Conservation (phyloP, 805 yeast species). For the Schwanniomyces vanrijiae region DNA sequence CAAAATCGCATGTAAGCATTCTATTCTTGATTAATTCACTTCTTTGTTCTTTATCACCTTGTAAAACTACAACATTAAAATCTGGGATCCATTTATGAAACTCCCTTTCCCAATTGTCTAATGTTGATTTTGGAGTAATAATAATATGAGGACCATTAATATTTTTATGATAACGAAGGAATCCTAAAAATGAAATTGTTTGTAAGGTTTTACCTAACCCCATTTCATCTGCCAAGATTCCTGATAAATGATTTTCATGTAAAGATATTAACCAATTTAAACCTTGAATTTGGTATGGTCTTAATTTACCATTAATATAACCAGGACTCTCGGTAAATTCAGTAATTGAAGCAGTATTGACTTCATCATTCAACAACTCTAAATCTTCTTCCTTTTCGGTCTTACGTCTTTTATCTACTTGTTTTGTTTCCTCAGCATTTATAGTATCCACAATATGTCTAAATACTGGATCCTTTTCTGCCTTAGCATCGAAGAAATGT, state of each 20-base stretch:
- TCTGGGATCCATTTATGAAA: slow-evolving; percentile 81
- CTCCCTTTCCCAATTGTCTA: slow-evolving; percentile 80
- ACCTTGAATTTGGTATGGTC: slow-evolving; percentile 81
- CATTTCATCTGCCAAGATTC: slow-evolving; percentile 85
- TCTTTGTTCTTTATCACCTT: slow-evolving; percentile 74
- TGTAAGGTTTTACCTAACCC: slow-evolving; percentile 82
- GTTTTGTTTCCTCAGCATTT: slow-evolving; percentile 15
- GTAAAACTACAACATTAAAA: slow-evolving; percentile 64
- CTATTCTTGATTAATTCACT: slow-evolving; percentile 49
- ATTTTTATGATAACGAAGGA: slow-evolving; percentile 59
- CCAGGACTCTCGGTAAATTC: slow-evolving; percentile 54
- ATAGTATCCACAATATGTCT: slow-evolving; percentile 49
- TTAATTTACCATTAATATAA: slow-evolving; percentile 55
- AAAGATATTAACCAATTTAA: slow-evolving; percentile 74
- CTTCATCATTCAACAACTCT: slow-evolving; percentile 63
- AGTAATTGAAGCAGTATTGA: slow-evolving; percentile 29
- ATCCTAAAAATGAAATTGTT: slow-evolving; percentile 75
- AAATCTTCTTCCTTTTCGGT: slow-evolving; percentile 81
- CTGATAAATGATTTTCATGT: slow-evolving; percentile 66
- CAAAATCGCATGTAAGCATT: slow-evolving; percentile 62
- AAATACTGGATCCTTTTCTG: slow-evolving; percentile 59
- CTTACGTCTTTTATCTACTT: slow-evolving; percentile 52
- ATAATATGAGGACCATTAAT: slow-evolving; percentile 73
- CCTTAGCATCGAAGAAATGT: slow-evolving; percentile 67
- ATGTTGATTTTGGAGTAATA: slow-evolving; percentile 76